Percentiles rank a stretch among this genome's conserved stretches.
phyloP scores from a whole-genome alignment of 208 protist species.

The Acanthamoeba divionensis region DNA sequence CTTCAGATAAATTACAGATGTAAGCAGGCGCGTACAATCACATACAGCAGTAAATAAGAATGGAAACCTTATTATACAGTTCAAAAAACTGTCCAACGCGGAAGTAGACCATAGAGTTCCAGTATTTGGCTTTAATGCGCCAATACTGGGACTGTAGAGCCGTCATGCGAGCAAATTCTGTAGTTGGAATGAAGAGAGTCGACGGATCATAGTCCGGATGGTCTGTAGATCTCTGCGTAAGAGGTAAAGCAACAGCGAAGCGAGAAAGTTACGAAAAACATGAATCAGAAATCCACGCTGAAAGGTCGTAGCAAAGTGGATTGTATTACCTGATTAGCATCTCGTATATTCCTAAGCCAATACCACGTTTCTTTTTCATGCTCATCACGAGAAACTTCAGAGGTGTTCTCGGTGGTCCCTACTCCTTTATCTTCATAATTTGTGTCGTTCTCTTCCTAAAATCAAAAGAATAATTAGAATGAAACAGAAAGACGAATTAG shows the following conservation, averaged over 20 bases:
- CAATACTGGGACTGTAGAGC: slow-evolving; percentile 74
- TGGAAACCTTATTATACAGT: slow-evolving; percentile 66
- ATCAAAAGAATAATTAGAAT: too few species aligned
- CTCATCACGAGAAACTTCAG: background rate
- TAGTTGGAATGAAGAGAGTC: slow-evolving; percentile 67
- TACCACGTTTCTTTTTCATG: background rate
- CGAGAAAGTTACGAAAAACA: background rate
- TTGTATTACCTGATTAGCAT: background rate
- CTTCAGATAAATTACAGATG: background rate
- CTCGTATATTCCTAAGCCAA: background rate
- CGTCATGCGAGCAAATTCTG: slow-evolving; percentile 22
- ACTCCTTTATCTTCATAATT: too few species aligned
- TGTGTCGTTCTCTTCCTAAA: too few species aligned
- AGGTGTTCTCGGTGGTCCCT: background rate
- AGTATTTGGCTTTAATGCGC: slow-evolving; percentile 72
- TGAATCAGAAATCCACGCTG: background rate
- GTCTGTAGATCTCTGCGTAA: background rate
- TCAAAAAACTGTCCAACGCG: slow-evolving; percentile 79
- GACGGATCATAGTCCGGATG: slow-evolving; percentile 67
- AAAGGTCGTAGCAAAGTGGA: background rate
- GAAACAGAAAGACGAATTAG: too few species aligned
- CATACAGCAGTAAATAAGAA: background rate
- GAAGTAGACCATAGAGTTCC: slow-evolving; percentile 74
- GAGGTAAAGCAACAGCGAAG: background rate
- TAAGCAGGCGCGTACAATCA: background rate